Evolutionary conservation across 2,329 filamentous ascomycete genomes (phyloP).

Genomic region (Microdochium trichocladiopsis): DNA sequence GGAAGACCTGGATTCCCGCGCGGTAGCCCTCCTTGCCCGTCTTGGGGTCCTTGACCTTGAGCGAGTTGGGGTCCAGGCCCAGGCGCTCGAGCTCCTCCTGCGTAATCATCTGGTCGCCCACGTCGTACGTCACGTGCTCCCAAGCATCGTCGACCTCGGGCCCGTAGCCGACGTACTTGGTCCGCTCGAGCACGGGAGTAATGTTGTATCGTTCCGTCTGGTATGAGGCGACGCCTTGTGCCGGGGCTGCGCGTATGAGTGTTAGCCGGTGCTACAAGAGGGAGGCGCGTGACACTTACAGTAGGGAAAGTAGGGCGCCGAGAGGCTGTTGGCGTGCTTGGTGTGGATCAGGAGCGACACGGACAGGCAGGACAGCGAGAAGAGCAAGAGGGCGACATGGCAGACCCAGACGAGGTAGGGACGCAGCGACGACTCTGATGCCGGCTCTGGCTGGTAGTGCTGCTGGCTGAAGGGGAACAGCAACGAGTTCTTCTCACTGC

Average conservation of each 20-base stretch:
- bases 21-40: slow-evolving; percentile 52
- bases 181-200: slow-evolving; percentile 32
- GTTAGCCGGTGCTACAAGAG: slow-evolving; percentile 4
- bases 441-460: neutral
- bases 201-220: slow-evolving; percentile 41
- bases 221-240: slow-evolving; percentile 32
- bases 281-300: neutral
- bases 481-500: neutral
- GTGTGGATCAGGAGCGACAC: neutral
- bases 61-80: slow-evolving; percentile 37
- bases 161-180: slow-evolving; percentile 47
- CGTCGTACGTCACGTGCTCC: slow-evolving; percentile 45
- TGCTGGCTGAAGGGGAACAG: neutral
- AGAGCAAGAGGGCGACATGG: neutral
- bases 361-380: neutral
- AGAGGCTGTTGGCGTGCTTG: neutral
- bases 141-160: slow-evolving; percentile 50
- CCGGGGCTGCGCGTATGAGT: slow-evolving; percentile 33
- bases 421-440: neutral
- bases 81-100: slow-evolving; percentile 44
- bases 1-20: slow-evolving; percentile 52
- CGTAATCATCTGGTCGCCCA: slow-evolving; percentile 55
- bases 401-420: neutral
- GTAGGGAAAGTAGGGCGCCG: neutral
- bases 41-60: slow-evolving; percentile 47